Evolutionary conservation across 192 early-diverging fungal species (phyloP), one percentile per base, ranked within the genome.

Genomic region (Entophlyctis luteolus): DNA sequence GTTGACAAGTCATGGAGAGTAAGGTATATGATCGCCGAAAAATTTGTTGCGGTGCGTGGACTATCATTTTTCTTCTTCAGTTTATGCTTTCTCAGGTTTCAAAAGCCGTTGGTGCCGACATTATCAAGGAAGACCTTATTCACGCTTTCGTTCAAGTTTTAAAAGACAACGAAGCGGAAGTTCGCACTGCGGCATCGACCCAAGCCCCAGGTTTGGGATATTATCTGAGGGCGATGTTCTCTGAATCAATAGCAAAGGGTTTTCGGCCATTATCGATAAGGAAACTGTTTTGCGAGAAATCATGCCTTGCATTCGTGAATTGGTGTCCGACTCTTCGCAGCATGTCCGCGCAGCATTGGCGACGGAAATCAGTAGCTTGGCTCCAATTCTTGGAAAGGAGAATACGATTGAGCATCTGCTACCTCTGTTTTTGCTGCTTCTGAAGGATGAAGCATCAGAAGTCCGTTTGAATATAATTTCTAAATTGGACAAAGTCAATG

Each of bases 391-490:
- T 46, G 97, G 94, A 62, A 95, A 95, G 74, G 91, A 97, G 67
- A 79, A 83, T 33, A 98, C 97, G 31, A 93, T 93, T 36, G 94
- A 98, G 69, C 89, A 93, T 67, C 79, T 99, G 55, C 76, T 97
- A 48, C 94, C 94, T n/a, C 76, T 97, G 62, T 95, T 99, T 74
- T 77, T 99, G 72, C 94, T 92, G 39, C 85, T 98, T 67, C 82
- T 99, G 57, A 99, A 98, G 81, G 97, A 99, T 71, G 93, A 95
- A 71, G 90, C 91, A 70, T 87, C 94, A 16, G 97, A 99, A 50
- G 97, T 99, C 53, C 91, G 97, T 54, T 85, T 99, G 28, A 97
- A 97, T 79, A 93, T 99, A 58, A 99, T 99, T 70, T 96, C 94
- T 14, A 95, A 96, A 79, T 83, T 99, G 35, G 95, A 99, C 67